Percentiles rank a stretch among this genome's conserved stretches.
phyloP scores from a whole-genome alignment of 805 yeast genomes.

The Saccharomycopsis lassenensis region DNA sequence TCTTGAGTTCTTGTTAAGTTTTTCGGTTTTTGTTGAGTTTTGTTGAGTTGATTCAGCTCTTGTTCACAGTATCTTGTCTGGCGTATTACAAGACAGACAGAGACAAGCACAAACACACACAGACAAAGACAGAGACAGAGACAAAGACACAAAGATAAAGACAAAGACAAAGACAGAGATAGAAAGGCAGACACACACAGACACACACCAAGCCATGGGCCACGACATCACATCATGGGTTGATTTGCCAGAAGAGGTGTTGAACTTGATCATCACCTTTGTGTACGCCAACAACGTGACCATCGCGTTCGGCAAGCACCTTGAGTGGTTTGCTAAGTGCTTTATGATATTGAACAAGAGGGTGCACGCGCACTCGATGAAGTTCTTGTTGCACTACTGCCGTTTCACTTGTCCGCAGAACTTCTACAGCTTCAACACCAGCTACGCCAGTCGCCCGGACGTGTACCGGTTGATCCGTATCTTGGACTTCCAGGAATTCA shows the following conservation, averaged over 20 bases:
- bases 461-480: constrained; percentile 30
- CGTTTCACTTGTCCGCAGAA: constrained; percentile 17
- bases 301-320: constrained; percentile 11
- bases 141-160: neutral
- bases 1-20: too few species aligned
- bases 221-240: neutral
- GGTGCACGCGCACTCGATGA: constrained; percentile 5
- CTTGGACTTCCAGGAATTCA: constrained; percentile 80
- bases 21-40: too few species aligned
- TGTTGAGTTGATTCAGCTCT: too few species aligned
- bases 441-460: too few species aligned
- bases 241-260: constrained; percentile 16
- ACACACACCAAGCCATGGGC: neutral
- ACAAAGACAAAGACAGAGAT: neutral
- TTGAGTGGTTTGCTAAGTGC: constrained; percentile 16
- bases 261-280: constrained; percentile 11
- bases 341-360: constrained; percentile 9
- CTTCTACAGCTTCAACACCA: constrained; percentile 13
- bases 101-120: too few species aligned
- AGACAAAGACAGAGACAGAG: too few species aligned
- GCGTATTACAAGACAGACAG: too few species aligned
- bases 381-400: constrained; percentile 13
- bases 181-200: too few species aligned
- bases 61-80: too few species aligned
- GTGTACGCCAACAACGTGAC: constrained; percentile 14